Conservation (phyloP, 208 protist species). For the Wallacemonas collosoma region DNA sequence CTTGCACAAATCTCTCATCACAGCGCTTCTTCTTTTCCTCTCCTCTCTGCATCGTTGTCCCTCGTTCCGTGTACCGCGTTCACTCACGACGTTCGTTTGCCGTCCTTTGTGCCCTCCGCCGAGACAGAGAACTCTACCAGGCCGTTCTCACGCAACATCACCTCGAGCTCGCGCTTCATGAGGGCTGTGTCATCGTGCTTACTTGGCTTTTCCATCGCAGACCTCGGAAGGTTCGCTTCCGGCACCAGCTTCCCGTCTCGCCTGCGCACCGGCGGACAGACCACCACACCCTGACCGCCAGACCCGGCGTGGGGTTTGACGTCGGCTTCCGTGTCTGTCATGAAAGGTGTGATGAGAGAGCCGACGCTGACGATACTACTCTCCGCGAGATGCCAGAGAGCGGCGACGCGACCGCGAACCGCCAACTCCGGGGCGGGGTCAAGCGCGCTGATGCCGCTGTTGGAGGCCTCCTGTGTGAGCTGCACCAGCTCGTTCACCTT, state of each 20-base stretch:
- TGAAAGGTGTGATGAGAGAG: constrained; percentile 14
- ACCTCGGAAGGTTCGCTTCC: constrained; percentile 27
- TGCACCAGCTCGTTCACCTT: constrained; percentile 80
- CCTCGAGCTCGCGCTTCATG: constrained; percentile 40
- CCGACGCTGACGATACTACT: constrained; percentile 19
- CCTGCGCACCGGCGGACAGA: background rate
- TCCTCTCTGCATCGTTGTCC: too few relatives aligned
- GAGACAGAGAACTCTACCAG: background rate
- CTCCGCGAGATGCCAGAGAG: constrained; percentile 33
- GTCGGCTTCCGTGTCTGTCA: background rate
- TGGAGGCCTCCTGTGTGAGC: constrained; percentile 25
- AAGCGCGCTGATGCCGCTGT: constrained; percentile 30
- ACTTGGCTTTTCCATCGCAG: constrained; percentile 30
- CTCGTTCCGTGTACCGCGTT: too few relatives aligned
- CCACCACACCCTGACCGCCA: background rate
- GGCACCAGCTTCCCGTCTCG: constrained; percentile 12
- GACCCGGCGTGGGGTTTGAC: constrained; percentile 5
- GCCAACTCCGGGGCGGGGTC: constrained; percentile 42
- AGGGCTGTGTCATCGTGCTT: constrained; percentile 45
- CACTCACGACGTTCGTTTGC: background rate
- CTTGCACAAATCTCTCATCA: too few relatives aligned
- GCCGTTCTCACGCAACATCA: constrained; percentile 17
- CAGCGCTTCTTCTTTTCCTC: too few relatives aligned
- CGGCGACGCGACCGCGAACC: constrained; percentile 31
- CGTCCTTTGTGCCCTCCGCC: background rate